A percentile compares a stretch with the other conserved stretches of the same genome.
phyloP scores from a whole-genome alignment of 805 yeast genomes.

The Saccharomycopsis sp. region DNA sequence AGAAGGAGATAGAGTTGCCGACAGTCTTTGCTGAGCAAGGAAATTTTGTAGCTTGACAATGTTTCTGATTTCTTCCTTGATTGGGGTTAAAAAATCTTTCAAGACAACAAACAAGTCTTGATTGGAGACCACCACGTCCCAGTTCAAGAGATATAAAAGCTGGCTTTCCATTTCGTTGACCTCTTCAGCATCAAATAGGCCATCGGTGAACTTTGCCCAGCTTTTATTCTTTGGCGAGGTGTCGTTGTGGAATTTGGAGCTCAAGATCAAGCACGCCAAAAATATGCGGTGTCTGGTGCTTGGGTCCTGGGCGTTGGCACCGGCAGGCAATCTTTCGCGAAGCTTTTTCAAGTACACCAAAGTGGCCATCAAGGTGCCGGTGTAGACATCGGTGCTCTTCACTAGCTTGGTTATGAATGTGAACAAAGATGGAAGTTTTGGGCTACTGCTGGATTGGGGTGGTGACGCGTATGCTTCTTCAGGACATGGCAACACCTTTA shows the following conservation, averaged over 20 bases:
- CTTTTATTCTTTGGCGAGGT: constrained; percentile 92
- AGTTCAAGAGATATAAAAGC: constrained; percentile 67
- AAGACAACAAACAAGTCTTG: constrained; percentile 62
- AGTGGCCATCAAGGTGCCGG: constrained; percentile 90
- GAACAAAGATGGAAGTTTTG: constrained; percentile 39
- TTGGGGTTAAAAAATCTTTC: constrained; percentile 66
- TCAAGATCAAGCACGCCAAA: constrained; percentile 75
- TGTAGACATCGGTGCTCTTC: constrained; percentile 79
- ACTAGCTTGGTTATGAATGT: constrained; percentile 67
- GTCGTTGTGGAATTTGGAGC: constrained; percentile 91
- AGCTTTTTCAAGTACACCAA: constrained; percentile 73
- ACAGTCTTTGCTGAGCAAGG: constrained; percentile 1
- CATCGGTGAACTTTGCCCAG: constrained; percentile 90
- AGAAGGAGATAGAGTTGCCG: too few relatives aligned
- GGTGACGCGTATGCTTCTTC: constrained; percentile 28
- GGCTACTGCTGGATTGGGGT: constrained; percentile 28
- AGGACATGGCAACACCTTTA: constrained; percentile 15
- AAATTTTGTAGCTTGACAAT: constrained; percentile 5
- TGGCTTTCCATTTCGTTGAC: constrained; percentile 90
- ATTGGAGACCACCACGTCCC: constrained; percentile 69
- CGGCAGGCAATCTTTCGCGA: constrained; percentile 69
- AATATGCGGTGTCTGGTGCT: constrained; percentile 92
- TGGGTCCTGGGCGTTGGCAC: constrained; percentile 77
- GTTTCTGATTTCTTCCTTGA: constrained; percentile 33
- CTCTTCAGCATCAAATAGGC: constrained; percentile 64